Evolutionary conservation across 495 filamentous ascomycete species (phyloP), one percentile per base, ranked within the genome.

Genomic region (Ascobolus immersus): DNA sequence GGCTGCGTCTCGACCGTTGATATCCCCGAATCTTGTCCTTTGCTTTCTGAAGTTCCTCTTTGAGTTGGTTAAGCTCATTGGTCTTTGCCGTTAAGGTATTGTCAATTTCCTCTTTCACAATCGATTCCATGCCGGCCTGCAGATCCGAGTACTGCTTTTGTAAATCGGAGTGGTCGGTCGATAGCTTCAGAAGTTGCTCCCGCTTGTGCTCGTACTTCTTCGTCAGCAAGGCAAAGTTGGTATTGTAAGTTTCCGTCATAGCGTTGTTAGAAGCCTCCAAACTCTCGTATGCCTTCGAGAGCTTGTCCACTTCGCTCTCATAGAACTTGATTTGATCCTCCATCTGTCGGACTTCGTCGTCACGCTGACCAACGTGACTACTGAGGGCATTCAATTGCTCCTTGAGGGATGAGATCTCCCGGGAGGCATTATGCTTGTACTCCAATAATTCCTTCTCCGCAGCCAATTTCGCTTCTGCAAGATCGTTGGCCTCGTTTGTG

Each of bases 261-360:
- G 61, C 60, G 17, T 58, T 58, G 45, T 90, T 79, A 40, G 75
- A 69, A 31, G 68, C 65, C 6, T 62, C 62, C 20, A 96, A 57
- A 4, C 63, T 62, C 23, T 74, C 67, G 44, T 89, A 90, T 42
- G 75, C 62, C 39, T 77, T 64, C 11, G 62, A 71, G 32, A 92
- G 57, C 36, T 73, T 67, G 8, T 54, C 49, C 25, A 86, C 72
- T 51, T 93, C 79, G 35, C 71, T 65, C 44, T 76, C 77, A 37
- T 89, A 59, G 56, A 71, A 73, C 32, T 71, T 63, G 18, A 96
- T 60, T 27, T 73, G 76, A 40, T 60, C 67, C 44, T 67, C 70
- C 27, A 94, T 62, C 44, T 73, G 65, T 44, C 71, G 71, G 46
- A 96, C 75, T 51, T 92, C 77, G 35, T 64, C 61, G 48, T 90